Evolutionary conservation across 2,329 filamentous ascomycete genomes (phyloP).

Genomic region (Albifimbria verrucaria): DNA sequence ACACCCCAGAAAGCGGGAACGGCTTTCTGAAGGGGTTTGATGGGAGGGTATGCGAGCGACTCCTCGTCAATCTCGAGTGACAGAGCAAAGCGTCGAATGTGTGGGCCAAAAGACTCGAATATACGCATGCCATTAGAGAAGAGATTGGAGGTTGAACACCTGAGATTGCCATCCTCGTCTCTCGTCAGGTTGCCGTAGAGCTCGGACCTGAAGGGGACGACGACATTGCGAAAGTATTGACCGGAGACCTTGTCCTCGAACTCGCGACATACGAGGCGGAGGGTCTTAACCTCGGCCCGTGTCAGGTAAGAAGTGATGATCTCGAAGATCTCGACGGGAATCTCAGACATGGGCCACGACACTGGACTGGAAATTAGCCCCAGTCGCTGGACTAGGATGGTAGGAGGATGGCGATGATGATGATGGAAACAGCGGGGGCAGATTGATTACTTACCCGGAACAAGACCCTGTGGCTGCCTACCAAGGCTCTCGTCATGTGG

Average conservation of each 20-base stretch:
- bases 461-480: not conserved
- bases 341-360: conserved; percentile 26
- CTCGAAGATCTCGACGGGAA: conserved; percentile 63
- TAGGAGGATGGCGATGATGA: too few species aligned
- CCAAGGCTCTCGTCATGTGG: not conserved
- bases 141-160: conserved; percentile 21
- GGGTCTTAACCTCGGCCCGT: conserved; percentile 54
- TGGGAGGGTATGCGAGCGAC: conserved; percentile 45
- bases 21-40: conserved; percentile 53
- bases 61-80: conserved; percentile 64
- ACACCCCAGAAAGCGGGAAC: conserved; percentile 60
- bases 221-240: conserved; percentile 58
- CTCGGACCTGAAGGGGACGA: conserved; percentile 63
- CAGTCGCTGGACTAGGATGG: too few species aligned
- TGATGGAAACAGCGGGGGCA: not conserved
- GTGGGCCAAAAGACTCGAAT: conserved; percentile 57
- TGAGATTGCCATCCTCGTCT: conserved; percentile 16
- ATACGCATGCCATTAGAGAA: conserved; percentile 54
- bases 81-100: conserved; percentile 63
- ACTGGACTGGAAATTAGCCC: not conserved
- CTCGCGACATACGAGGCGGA: conserved; percentile 60
- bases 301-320: conserved; percentile 53
- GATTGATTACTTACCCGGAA: not conserved
- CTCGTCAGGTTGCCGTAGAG: conserved; percentile 45
- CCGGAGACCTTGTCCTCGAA: conserved; percentile 55